phyloP scores from a whole-genome alignment of 2,329 filamentous ascomycete genomes.

The Biscogniauxia sp. region DNA sequence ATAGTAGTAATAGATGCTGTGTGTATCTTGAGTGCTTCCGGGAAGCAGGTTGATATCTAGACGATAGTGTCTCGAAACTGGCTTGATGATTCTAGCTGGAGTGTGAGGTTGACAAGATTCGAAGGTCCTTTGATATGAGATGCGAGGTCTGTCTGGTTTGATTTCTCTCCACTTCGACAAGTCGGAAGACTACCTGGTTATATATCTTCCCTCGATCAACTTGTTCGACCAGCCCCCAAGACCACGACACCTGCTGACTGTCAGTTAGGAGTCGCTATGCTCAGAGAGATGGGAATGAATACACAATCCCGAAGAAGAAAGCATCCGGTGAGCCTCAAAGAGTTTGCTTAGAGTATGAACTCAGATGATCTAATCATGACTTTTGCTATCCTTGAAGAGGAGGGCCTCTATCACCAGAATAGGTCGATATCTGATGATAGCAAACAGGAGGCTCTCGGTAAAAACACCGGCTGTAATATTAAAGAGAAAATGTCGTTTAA shows the following conservation, averaged over 20 bases:
- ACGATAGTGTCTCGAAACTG: neutral
- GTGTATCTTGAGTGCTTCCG: neutral
- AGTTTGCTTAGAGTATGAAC: neutral
- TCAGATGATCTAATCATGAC: neutral
- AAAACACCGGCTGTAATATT: neutral
- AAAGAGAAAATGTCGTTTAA: neutral
- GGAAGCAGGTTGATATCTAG: neutral
- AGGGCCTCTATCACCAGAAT: neutral
- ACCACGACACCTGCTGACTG: neutral
- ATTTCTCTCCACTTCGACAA: neutral
- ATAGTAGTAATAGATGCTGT: neutral
- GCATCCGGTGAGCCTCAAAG: neutral
- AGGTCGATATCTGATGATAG: neutral
- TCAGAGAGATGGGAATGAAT: neutral
- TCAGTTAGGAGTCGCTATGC: neutral
- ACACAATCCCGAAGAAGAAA: no score
- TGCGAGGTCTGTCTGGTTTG: neutral
- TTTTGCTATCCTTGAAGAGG: neutral
- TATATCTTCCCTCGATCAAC: neutral
- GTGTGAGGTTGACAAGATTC: neutral
- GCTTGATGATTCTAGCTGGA: neutral
- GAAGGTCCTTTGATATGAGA: no score
- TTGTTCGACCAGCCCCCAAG: neutral
- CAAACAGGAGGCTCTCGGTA: neutral
- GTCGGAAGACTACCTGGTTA: neutral